Percentiles rank a stretch among this genome's conserved stretches.
These are phyloP conservation scores for Artemisia tridentata DNA, from an alignment of 129 eudicot genomes.

Conservation along the genomic window DNA sequence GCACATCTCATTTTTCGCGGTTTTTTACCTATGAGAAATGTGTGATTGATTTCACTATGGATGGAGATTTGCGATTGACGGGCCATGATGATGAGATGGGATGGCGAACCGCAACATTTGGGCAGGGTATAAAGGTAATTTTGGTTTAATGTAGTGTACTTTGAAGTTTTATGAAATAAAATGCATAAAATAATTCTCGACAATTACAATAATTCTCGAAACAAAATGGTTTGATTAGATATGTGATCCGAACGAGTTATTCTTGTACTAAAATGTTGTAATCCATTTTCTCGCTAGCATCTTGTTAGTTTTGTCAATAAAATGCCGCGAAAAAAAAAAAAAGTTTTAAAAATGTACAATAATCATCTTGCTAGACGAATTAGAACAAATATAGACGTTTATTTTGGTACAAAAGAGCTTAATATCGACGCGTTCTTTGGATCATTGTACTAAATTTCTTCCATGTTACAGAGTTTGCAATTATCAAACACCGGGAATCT, in stretches of 20 bases:
- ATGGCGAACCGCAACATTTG: conserved; percentile 84
- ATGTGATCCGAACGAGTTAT: too few relatives aligned
- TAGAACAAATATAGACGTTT: too few relatives aligned
- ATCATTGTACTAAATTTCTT: background rate
- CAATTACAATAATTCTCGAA: too few relatives aligned
- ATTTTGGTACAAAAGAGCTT: background rate
- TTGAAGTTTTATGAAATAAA: too few relatives aligned
- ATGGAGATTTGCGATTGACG: conserved; percentile 67
- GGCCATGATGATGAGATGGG: conserved; percentile 55
- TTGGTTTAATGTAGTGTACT: background rate
- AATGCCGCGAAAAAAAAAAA: too few relatives aligned
- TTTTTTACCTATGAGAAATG: conserved; percentile 68
- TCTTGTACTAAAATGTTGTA: too few relatives aligned
- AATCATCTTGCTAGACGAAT: too few relatives aligned
- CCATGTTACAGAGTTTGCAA: conserved; percentile 51
- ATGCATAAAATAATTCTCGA: too few relatives aligned
- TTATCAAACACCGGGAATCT: conserved; percentile 66
- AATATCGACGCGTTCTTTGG: background rate
- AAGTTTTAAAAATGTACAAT: too few relatives aligned
- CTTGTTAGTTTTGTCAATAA: too few relatives aligned
- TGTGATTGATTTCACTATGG: conserved; percentile 44
- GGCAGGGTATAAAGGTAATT: conserved; percentile 90
- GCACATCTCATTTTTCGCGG: conserved; percentile 65
- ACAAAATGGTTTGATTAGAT: too few relatives aligned
- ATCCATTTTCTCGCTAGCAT: too few relatives aligned